These are phyloP conservation scores for Phaeosphaeriaceae sp. DNA, from an alignment of 2,329 filamentous ascomycete genomes.

Conservation along the genomic window DNA sequence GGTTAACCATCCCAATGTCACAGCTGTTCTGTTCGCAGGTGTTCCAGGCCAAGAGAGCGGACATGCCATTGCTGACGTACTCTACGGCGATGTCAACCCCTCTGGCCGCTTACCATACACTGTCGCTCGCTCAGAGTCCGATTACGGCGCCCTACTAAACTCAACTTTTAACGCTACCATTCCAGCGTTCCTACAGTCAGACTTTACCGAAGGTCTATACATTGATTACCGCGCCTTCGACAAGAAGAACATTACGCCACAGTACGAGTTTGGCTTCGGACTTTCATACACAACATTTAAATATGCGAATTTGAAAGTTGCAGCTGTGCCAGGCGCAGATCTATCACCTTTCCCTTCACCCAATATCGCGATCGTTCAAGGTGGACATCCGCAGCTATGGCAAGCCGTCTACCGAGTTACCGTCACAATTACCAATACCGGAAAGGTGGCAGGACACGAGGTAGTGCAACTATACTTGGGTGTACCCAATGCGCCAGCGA, in stretches of 20 bases:
- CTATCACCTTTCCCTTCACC: constrained; percentile 17
- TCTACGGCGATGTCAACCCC: constrained; percentile 79
- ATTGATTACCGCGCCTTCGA: constrained; percentile 84
- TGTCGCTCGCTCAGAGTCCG: constrained; percentile 69
- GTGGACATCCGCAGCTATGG: constrained; percentile 60
- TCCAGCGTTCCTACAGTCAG: constrained; percentile 71
- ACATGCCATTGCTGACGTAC: constrained; percentile 75
- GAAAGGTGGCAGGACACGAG: constrained; percentile 67
- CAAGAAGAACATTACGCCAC: constrained; percentile 64
- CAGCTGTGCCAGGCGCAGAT: constrained; percentile 54
- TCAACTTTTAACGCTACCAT: constrained; percentile 49
- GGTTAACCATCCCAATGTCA: constrained; percentile 76
- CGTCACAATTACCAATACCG: constrained; percentile 73
- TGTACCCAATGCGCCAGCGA: constrained; percentile 65
- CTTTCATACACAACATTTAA: constrained; percentile 76
- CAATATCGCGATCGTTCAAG: constrained; percentile 31
- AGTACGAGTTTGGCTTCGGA: constrained; percentile 82
- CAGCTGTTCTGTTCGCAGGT: constrained; percentile 80
- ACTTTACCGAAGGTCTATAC: constrained; percentile 77
- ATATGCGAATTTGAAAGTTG: constrained; percentile 68
- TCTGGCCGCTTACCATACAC: constrained; percentile 78
- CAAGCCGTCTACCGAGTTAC: constrained; percentile 70
- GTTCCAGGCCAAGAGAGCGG: constrained; percentile 82
- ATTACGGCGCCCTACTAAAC: constrained; percentile 70
- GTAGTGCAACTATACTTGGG: constrained; percentile 74